Evolutionary conservation across 371 early-diverging fungal genomes (phyloP).

Genomic region (Entomophthora muscae): DNA sequence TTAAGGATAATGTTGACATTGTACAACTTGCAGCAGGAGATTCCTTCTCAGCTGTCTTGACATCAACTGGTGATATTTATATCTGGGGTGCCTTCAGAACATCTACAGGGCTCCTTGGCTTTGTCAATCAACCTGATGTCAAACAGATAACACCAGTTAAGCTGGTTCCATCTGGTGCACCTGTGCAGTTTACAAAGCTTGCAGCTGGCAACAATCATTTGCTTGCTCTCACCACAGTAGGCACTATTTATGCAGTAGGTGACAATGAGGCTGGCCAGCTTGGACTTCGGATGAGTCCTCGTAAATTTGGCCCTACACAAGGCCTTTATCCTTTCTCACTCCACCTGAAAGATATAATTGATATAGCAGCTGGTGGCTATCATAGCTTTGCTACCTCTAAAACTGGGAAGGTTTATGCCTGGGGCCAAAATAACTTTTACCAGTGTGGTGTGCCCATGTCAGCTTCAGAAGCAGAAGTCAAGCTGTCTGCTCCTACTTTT

Average conservation of each 20-base stretch:
- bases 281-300: constrained; percentile 1
- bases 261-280: constrained; percentile 8
- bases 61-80: constrained; percentile 69
- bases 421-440: constrained; percentile 92
- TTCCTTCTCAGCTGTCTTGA: constrained; percentile 77
- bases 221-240: constrained; percentile 10
- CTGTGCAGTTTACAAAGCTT: not conserved
- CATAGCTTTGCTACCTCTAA: constrained; percentile 66
- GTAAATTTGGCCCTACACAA: not conserved
- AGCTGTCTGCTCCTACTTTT: constrained; percentile 24
- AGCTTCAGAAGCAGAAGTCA: constrained; percentile 20
- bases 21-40: constrained; percentile 88
- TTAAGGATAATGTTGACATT: constrained; percentile 48
- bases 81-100: constrained; percentile 88
- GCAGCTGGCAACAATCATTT: not conserved
- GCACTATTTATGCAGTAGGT: constrained; percentile 1
- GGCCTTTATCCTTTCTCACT: constrained; percentile 12
- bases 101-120: constrained; percentile 49
- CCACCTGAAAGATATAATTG: constrained; percentile 29
- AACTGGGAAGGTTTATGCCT: constrained; percentile 48
- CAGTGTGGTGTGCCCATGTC: constrained; percentile 59
- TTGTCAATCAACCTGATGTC: constrained; percentile 34
- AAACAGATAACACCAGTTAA: constrained; percentile 24
- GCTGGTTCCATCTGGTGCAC: not conserved
- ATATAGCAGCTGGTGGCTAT: constrained; percentile 76